phyloP scores from a whole-genome alignment of 768 basidiomycete genomes.

The Psilocybe cubensis region DNA sequence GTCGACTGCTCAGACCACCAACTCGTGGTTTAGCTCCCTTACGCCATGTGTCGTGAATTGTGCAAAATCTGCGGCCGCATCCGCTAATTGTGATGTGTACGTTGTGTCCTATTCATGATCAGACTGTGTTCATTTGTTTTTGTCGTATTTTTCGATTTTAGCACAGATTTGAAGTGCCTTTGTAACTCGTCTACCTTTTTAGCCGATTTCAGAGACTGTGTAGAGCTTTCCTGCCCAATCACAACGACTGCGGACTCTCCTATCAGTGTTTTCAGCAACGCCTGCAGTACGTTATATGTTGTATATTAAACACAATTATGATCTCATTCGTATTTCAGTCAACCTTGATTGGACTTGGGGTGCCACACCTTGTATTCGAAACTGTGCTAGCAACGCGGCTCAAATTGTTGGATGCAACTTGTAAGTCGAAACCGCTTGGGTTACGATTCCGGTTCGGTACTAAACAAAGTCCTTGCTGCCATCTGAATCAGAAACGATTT shows the following conservation, averaged over 20 bases:
- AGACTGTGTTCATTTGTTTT: neutral
- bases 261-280: neutral
- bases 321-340: neutral
- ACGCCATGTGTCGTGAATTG: slow-evolving; percentile 2
- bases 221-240: neutral
- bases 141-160: neutral
- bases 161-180: slow-evolving; percentile 4
- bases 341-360: slow-evolving; percentile 8
- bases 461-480: no score
- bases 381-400: slow-evolving; percentile 5
- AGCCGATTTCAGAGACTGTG: slow-evolving; percentile 2
- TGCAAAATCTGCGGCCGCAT: slow-evolving; percentile 3
- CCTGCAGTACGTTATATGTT: neutral
- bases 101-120: neutral
- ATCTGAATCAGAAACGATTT: slow-evolving; percentile 11
- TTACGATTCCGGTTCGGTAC: neutral
- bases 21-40: neutral
- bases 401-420: slow-evolving; percentile 6
- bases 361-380: slow-evolving; percentile 3
- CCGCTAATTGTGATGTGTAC: slow-evolving; percentile 10
- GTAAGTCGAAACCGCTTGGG: neutral
- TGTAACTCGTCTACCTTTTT: slow-evolving; percentile 2
- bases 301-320: neutral
- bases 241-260: neutral
- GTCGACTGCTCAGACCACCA: neutral